These are phyloP conservation scores for Ambrosiella xylebori DNA, from an alignment of 2,329 filamentous ascomycete genomes.

Conservation along the genomic window DNA sequence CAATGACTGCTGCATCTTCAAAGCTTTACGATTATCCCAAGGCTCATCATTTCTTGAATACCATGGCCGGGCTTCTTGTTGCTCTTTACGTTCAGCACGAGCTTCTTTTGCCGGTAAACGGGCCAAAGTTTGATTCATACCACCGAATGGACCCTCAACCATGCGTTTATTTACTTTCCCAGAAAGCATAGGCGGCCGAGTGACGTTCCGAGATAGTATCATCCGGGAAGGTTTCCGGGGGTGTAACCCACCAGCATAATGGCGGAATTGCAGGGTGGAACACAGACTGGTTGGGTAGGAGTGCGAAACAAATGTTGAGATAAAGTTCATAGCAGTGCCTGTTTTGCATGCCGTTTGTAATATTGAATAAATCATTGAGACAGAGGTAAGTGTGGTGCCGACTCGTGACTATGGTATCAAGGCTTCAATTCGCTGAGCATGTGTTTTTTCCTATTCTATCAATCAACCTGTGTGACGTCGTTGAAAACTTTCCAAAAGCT, in stretches of 20 bases:
- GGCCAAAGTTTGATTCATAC: conserved; percentile 38
- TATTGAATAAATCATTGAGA: conserved; percentile 4
- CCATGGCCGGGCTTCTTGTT: neutral
- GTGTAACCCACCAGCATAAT: conserved; percentile 4
- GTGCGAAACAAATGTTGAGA: neutral
- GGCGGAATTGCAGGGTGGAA: neutral
- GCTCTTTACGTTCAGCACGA: neutral
- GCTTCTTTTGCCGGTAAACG: conserved; percentile 17
- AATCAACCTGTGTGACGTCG: neutral
- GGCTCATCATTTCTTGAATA: neutral
- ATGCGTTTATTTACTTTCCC: conserved; percentile 23
- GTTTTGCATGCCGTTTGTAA: neutral
- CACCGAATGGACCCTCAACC: conserved; percentile 33
- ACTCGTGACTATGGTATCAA: neutral
- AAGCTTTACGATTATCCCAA: conserved; percentile 43
- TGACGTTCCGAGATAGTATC: conserved; percentile 38
- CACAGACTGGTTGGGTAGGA: neutral
- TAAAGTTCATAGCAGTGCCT: neutral
- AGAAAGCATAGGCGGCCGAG: conserved; percentile 23
- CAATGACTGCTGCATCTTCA: conserved; percentile 84
- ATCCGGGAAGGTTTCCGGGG: conserved; percentile 31
- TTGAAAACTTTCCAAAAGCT: conserved; percentile 7
- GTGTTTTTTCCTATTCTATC: neutral
- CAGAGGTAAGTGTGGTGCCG: neutral
- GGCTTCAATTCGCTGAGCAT: neutral